Conservation (phyloP, 495 filamentous ascomycete genomes). For the Podospora comata region DNA sequence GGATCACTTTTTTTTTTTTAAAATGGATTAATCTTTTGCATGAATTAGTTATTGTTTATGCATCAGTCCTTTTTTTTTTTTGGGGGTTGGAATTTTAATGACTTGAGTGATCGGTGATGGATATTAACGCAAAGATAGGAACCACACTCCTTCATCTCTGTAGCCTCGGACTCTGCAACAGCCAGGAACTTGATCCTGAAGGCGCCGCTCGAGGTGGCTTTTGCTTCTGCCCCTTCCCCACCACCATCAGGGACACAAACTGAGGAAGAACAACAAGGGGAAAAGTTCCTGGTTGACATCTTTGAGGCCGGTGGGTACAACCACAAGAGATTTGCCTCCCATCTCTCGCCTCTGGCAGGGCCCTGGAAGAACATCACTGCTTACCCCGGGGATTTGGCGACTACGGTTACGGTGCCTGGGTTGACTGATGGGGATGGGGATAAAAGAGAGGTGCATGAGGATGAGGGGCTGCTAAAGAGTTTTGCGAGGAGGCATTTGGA, state of each 20-base stretch:
- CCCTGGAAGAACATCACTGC: constrained; percentile 35
- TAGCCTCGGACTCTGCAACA: constrained; percentile 28
- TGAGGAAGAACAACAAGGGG: constrained; percentile 5
- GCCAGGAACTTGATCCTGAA: constrained; percentile 26
- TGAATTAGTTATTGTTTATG: too few relatives aligned
- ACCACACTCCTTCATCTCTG: constrained; percentile 41
- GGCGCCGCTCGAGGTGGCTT: constrained; percentile 31
- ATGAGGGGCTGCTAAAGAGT: constrained; percentile 30
- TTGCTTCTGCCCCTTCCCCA: constrained; percentile 1
- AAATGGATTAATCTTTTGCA: too few relatives aligned
- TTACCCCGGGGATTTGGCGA: too few relatives aligned
- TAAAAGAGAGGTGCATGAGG: constrained; percentile 27
- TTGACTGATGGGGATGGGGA: constrained; percentile 1
- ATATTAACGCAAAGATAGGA: constrained; percentile 12
- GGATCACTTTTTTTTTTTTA: too few relatives aligned
- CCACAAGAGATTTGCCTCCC: constrained; percentile 26
- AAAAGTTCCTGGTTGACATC: constrained; percentile 39
- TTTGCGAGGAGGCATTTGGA: constrained; percentile 34
- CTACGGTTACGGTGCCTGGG: background rate
- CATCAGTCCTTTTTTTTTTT: too few relatives aligned
- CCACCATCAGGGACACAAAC: background rate
- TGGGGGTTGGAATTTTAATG: background rate
- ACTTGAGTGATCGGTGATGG: too few relatives aligned
- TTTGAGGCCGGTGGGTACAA: constrained; percentile 35
- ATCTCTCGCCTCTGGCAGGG: constrained; percentile 44